Evolutionary conservation across 1,284 basidiomycete species (phyloP).

Genomic region (Microbotryum violaceum): DNA sequence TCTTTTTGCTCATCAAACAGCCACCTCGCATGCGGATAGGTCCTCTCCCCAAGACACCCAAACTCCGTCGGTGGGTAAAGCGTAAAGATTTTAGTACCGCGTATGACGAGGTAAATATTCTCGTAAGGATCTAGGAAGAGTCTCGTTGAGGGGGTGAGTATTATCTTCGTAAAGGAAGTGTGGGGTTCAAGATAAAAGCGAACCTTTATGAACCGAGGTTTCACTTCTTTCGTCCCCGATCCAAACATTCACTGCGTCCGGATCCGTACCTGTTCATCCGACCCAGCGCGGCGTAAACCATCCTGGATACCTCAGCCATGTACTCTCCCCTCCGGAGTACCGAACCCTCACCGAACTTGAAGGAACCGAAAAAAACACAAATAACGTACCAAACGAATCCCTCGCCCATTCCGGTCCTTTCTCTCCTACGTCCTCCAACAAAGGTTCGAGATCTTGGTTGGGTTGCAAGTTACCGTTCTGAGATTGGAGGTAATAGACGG

Average conservation of each 20-base stretch:
- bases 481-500: conserved; percentile 68
- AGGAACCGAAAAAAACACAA: not conserved
- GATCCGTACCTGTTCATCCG: conserved; percentile 38
- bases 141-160: too few relatives aligned
- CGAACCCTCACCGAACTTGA: too few relatives aligned
- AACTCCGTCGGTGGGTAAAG: conserved; percentile 77
- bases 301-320: too few relatives aligned
- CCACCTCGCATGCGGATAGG: conserved; percentile 60
- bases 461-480: conserved; percentile 78
- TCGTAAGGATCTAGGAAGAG: conserved; percentile 67
- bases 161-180: too few relatives aligned
- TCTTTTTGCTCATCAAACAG: conserved; percentile 22
- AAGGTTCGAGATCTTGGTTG: conserved; percentile 36
- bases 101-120: conserved; percentile 78
- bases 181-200: conserved; percentile 15
- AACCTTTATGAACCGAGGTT: conserved; percentile 79
- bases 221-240: conserved; percentile 67
- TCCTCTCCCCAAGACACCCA: conserved; percentile 59
- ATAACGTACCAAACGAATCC: conserved; percentile 21
- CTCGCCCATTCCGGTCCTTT: conserved; percentile 20
- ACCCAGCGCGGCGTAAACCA: too few relatives aligned
- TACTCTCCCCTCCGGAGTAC: too few relatives aligned
- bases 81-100: conserved; percentile 74
- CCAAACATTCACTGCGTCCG: conserved; percentile 88
- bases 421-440: conserved; percentile 14